Conservation (phyloP, 192 early-diverging fungal species). For the Polychytrium aggregatum region DNA sequence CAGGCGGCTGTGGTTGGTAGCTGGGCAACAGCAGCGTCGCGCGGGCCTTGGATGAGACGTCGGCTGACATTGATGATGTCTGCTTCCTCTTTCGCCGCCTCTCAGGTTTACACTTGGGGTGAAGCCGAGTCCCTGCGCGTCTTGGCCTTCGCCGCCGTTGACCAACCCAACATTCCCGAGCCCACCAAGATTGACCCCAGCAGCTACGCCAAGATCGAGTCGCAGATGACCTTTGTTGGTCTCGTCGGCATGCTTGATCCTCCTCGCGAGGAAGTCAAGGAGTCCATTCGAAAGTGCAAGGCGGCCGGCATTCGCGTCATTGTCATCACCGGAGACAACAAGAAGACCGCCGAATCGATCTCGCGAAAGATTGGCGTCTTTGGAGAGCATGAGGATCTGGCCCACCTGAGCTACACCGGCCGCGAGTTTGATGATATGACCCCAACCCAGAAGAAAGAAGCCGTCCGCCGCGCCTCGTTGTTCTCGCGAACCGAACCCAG, state of each 20-base stretch:
- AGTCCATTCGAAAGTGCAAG: constrained; percentile 73
- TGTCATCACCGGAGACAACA: constrained; percentile 97
- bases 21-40: too few species aligned
- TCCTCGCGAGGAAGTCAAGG: constrained; percentile 81
- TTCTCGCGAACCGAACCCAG: constrained; percentile 94
- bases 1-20: too few species aligned
- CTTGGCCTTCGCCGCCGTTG: constrained; percentile 80
- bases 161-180: constrained; percentile 58
- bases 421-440: constrained; percentile 88
- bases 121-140: constrained; percentile 70
- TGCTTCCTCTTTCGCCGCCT: too few species aligned
- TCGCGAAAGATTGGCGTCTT: constrained; percentile 94
- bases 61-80: too few species aligned
- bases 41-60: too few species aligned
- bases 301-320: constrained; percentile 96
- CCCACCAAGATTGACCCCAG: constrained; percentile 34
- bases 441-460: constrained; percentile 55
- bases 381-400: constrained; percentile 44
- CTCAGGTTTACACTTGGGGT: constrained; percentile 66
- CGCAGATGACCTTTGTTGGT: constrained; percentile 87
- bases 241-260: constrained; percentile 96
- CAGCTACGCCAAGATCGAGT: constrained; percentile 59
- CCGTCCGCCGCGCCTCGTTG: constrained; percentile 62
- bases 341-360: constrained; percentile 92
- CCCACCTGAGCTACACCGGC: constrained; percentile 71